Conservation (phyloP, 2,329 filamentous ascomycete genomes). For the Colletotrichum cuscutae region DNA sequence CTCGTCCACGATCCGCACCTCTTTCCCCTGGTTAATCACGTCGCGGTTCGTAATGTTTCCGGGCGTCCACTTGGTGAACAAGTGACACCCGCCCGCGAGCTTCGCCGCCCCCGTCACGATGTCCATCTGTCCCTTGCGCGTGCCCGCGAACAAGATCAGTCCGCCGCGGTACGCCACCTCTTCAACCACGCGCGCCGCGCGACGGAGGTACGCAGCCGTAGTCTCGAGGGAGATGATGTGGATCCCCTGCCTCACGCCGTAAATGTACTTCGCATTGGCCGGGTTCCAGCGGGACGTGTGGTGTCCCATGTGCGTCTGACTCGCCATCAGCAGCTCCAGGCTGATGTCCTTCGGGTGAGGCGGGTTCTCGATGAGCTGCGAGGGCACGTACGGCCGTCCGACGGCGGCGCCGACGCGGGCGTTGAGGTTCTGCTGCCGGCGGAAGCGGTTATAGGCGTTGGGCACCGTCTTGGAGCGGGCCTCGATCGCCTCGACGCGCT, state of each 20-base stretch:
- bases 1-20: conserved; percentile 81
- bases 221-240: conserved; percentile 94
- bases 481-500: not conserved
- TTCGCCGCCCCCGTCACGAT: conserved; percentile 84
- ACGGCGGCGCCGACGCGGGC: conserved; percentile 57
- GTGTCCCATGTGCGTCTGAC: conserved; percentile 91
- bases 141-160: conserved; percentile 91
- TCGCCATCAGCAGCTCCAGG: conserved; percentile 88
- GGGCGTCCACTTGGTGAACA: conserved; percentile 94
- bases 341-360: conserved; percentile 83
- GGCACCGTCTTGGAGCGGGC: not conserved
- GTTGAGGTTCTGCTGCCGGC: conserved; percentile 23
- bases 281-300: conserved; percentile 94
- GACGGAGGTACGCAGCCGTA: conserved; percentile 88
- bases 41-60: conserved; percentile 94
- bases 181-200: conserved; percentile 91
- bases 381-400: conserved; percentile 70
- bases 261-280: conserved; percentile 92
- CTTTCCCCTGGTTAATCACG: conserved; percentile 80
- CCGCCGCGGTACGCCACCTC: conserved; percentile 86
- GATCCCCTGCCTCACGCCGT: conserved; percentile 85
- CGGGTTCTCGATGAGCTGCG: conserved; percentile 75
- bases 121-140: conserved; percentile 81
- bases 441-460: conserved; percentile 2
- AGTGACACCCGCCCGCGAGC: conserved; percentile 81